phyloP scores from a whole-genome alignment of 768 basidiomycete genomes.

The Boletus subparvulus region DNA sequence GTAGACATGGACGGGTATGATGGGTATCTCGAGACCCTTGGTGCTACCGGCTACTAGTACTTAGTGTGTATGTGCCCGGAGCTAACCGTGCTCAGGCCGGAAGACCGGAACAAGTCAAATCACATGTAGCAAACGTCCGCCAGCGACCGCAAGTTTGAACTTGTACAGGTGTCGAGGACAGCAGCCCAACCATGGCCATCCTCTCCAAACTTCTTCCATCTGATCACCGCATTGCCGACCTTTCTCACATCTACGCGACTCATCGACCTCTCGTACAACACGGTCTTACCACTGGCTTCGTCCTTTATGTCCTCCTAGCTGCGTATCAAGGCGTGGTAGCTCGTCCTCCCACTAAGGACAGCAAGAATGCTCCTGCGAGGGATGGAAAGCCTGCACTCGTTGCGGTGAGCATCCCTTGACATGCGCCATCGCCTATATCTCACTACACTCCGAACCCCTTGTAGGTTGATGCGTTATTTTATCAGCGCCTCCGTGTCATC shows the following conservation, averaged over 20 bases:
- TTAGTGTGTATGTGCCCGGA: neutral
- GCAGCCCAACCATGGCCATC: constrained; percentile 24
- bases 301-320: constrained; percentile 64
- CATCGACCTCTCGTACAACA: constrained; percentile 76
- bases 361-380: constrained; percentile 18
- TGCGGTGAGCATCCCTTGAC: constrained; percentile 49
- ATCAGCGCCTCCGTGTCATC: constrained; percentile 71
- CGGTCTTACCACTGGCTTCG: constrained; percentile 64
- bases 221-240: constrained; percentile 41
- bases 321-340: constrained; percentile 60
- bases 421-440: neutral
- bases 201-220: constrained; percentile 29
- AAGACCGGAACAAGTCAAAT: neutral
- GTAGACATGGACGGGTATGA: constrained; percentile 7
- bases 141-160: too few relatives aligned
- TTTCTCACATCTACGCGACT: constrained; percentile 53
- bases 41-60: too few relatives aligned
- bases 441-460: neutral
- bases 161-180: neutral
- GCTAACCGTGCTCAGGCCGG: neutral
- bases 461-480: constrained; percentile 91
- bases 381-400: constrained; percentile 56
- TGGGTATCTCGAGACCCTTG: neutral
- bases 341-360: constrained; percentile 32
- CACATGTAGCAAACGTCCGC: constrained; percentile 4